Conservation (phyloP, 176 grass and related monocot genomes). For the Triticum dicoccoides region DNA sequence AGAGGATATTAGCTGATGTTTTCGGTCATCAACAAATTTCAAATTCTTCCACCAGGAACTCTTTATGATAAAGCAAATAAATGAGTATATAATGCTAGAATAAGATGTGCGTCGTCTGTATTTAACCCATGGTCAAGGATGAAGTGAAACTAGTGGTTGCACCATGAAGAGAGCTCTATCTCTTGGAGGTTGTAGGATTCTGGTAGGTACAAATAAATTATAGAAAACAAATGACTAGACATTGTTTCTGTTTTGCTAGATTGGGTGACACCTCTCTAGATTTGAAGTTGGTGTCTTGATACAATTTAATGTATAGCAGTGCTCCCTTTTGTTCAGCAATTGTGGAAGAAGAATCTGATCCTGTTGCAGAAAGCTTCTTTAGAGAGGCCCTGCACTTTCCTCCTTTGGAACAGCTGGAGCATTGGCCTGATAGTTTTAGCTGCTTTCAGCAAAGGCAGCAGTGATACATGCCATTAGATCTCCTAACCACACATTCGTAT, state of each 20-base stretch:
- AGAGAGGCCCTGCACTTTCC: conserved; percentile 25
- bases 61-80: neutral
- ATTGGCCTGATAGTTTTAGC: conserved; percentile 21
- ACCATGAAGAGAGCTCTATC: conserved; percentile 2
- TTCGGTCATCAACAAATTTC: neutral
- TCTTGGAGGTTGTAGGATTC: neutral
- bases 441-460: conserved; percentile 36
- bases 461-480: conserved; percentile 6
- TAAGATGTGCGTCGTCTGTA: neutral
- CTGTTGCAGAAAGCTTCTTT: conserved; percentile 48
- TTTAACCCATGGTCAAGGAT: neutral
- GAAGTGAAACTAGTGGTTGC: neutral
- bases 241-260: conserved; percentile 19
- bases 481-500: conserved; percentile 10
- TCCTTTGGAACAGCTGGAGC: conserved; percentile 14
- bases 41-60: conserved; percentile 1
- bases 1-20: neutral
- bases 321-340: conserved; percentile 28
- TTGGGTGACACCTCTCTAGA: conserved; percentile 1
- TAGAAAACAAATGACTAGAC: neutral
- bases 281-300: conserved; percentile 16
- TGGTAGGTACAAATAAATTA: neutral
- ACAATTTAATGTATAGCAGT: conserved; percentile 14
- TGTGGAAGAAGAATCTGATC: conserved; percentile 61
- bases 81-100: conserved; percentile 20